Base-by-base conservation (phyloP, 208 protist species). In the Acanthamoeba lenticulata region DNA sequence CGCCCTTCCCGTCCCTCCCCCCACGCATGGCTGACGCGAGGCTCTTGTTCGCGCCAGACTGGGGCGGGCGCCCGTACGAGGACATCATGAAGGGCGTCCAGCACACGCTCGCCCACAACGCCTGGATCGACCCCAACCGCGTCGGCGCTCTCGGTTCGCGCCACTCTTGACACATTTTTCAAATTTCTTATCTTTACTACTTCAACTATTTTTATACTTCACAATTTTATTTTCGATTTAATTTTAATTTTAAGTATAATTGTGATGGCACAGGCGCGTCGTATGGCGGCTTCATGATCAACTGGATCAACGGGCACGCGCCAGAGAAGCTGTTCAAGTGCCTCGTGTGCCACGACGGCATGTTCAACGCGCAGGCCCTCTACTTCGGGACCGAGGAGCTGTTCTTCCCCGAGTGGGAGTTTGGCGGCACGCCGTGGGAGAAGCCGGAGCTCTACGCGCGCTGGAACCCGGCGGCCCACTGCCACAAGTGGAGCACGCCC, bases 301-400 rank as follows among this genome's bases (percentile, higher is more conserved):
- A 95, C 44, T 95, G 94, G 94, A 29, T 95, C 13, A 44, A 94
- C 27, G 92, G 92, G 27, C 94, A 95, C 81, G 95, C 49, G 21
- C 13, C n/a, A 11, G 52, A 74, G 3, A 67, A 94, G 29, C 38
- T 67, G 17, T 95, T 77, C 74, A 95, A 95, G 81, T 94, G 74
- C 32, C 72, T 95, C 11, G 92, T 95, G 32, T 88, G 44, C 27
- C 94, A 95, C 55, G 94, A 95, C 45, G 94, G 94, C 7, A n/a
- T 95, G 32, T 94, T 62, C n/a, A 81, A 95, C 32, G 45, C 49
- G 0, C 36, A 60, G 2, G 38, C 55, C 29, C 17, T 24, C 29
- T 95, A 95, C 42, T 95, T 91, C 79, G 57, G 21, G 11, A 95
- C 94, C 32, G 94, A 95, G 29, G 69, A 95, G 90, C 86, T 95